Evolutionary conservation across 495 filamentous ascomycete species (phyloP).

Genomic region (Penicillium canescens): DNA sequence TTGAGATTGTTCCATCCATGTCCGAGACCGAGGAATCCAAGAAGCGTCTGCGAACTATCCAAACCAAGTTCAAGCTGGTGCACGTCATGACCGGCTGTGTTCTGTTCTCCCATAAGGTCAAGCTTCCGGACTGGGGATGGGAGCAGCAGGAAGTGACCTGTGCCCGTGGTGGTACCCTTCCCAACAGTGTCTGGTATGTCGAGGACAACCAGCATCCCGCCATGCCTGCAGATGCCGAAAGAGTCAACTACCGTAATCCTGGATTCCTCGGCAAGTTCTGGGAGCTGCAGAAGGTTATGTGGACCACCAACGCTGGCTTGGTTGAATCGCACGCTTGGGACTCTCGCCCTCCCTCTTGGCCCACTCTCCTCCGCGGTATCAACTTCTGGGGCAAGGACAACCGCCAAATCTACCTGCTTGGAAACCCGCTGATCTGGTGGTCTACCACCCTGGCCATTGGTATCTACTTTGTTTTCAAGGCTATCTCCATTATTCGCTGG

Average conservation of each 20-base stretch:
- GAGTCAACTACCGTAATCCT: conserved; percentile 91
- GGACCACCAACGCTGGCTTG: conserved; percentile 94
- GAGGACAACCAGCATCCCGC: conserved; percentile 84
- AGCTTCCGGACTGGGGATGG: conserved; percentile 94
- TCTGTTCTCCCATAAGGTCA: conserved; percentile 97
- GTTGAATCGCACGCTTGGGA: conserved; percentile 98
- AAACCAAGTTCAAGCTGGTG: conserved; percentile 93
- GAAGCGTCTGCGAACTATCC: conserved; percentile 85
- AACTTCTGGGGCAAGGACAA: conserved; percentile 98
- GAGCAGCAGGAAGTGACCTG: conserved; percentile 99
- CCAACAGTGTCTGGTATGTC: conserved; percentile 96
- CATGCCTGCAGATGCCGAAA: conserved; percentile 74
- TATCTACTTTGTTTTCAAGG: conserved; percentile 82
- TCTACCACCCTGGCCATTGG: conserved; percentile 77
- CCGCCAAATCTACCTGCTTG: conserved; percentile 93
- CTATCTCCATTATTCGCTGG: conserved; percentile 85
- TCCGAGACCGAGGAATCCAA: conserved; percentile 81
- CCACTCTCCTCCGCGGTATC: conserved; percentile 89
- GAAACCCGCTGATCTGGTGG: conserved; percentile 97
- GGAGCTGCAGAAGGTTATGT: conserved; percentile 99
- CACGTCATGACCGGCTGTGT: conserved; percentile 97
- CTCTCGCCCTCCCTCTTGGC: conserved; percentile 92
- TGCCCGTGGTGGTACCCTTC: conserved; percentile 86
- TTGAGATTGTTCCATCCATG: conserved; percentile 91
- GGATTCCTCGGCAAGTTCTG: conserved; percentile 98